These are phyloP conservation scores for Astrothelium macrocarpum DNA, from an alignment of 495 filamentous ascomycete species.

Conservation along the genomic window DNA sequence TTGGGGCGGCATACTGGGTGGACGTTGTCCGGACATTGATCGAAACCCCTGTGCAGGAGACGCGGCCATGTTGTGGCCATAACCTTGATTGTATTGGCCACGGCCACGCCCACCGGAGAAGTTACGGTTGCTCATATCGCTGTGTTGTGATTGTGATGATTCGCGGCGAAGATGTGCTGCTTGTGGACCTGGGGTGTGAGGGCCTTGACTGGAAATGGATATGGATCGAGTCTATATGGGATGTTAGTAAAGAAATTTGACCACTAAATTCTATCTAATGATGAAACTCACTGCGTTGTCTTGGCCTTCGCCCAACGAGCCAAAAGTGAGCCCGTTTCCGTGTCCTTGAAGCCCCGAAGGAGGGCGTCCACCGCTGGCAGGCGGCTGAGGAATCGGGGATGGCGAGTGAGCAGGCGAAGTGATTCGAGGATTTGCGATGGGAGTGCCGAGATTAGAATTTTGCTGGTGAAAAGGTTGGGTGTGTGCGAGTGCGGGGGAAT, in stretches of 20 bases:
- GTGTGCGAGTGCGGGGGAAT: conserved; percentile 59
- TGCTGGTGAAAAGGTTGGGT: conserved; percentile 45
- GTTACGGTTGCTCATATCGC: conserved; percentile 58
- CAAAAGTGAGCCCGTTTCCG: conserved; percentile 62
- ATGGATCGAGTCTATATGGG: conserved; percentile 50
- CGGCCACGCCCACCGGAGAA: conserved; percentile 59
- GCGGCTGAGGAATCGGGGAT: conserved; percentile 78
- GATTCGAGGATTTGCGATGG: conserved; percentile 49
- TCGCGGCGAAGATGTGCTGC: conserved; percentile 68
- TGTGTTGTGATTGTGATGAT: conserved; percentile 70
- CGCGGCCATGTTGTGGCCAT: conserved; percentile 55
- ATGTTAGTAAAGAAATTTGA: conserved; percentile 24
- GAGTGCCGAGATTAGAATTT: conserved; percentile 35
- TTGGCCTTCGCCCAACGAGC: conserved; percentile 56
- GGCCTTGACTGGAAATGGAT: conserved; percentile 38
- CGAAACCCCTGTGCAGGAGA: conserved; percentile 55
- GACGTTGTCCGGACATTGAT: conserved; percentile 50
- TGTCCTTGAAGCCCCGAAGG: conserved; percentile 59
- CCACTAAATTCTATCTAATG: neutral
- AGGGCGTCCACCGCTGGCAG: conserved; percentile 75
- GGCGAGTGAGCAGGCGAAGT: conserved; percentile 65
- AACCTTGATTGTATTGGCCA: conserved; percentile 37
- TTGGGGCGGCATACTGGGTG: conserved; percentile 52
- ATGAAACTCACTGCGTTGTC: conserved; percentile 54
- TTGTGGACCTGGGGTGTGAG: conserved; percentile 52